These are phyloP conservation scores for Cytospora piceicola DNA, from an alignment of 2,329 filamentous ascomycete species.

Conservation along the genomic window DNA sequence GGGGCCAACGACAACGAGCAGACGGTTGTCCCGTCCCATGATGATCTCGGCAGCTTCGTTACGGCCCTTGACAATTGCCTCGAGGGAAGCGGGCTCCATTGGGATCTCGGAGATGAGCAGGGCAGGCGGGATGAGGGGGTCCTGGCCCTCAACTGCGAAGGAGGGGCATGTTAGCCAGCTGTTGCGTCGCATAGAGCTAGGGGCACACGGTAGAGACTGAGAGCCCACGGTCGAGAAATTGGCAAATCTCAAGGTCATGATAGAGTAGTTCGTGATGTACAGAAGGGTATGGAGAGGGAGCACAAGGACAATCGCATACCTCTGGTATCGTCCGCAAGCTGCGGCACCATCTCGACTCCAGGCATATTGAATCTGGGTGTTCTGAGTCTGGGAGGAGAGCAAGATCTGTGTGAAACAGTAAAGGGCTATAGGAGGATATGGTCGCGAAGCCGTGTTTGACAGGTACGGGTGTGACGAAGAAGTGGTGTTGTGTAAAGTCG, in stretches of 20 bases:
- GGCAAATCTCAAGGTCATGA: conserved; percentile 8
- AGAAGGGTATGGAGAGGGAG: not conserved
- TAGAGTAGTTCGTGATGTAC: not conserved
- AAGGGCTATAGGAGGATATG: conserved; percentile 1
- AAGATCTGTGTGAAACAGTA: conserved; percentile 16
- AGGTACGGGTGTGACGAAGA: conserved; percentile 10
- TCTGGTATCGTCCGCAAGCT: conserved; percentile 50
- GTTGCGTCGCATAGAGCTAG: not conserved
- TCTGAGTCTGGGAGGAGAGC: conserved; percentile 8
- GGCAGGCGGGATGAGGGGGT: conserved; percentile 87
- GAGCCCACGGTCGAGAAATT: not conserved
- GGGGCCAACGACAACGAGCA: conserved; percentile 92
- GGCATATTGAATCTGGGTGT: conserved; percentile 42
- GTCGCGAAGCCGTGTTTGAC: conserved; percentile 13
- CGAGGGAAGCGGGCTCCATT: conserved; percentile 62
- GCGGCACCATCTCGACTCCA: conserved; percentile 45
- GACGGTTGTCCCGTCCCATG: conserved; percentile 78
- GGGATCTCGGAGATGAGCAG: conserved; percentile 87
- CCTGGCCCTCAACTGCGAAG: conserved; percentile 81
- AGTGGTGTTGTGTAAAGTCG: conserved; percentile 7
- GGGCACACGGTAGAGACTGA: not conserved
- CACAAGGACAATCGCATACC: conserved; percentile 33
- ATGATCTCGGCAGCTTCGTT: conserved; percentile 74
- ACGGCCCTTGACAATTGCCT: conserved; percentile 73
- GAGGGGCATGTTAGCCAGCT: conserved; percentile 37